Base-by-base conservation (phyloP, 2,329 filamentous ascomycete species). In the Claviceps africana region DNA sequence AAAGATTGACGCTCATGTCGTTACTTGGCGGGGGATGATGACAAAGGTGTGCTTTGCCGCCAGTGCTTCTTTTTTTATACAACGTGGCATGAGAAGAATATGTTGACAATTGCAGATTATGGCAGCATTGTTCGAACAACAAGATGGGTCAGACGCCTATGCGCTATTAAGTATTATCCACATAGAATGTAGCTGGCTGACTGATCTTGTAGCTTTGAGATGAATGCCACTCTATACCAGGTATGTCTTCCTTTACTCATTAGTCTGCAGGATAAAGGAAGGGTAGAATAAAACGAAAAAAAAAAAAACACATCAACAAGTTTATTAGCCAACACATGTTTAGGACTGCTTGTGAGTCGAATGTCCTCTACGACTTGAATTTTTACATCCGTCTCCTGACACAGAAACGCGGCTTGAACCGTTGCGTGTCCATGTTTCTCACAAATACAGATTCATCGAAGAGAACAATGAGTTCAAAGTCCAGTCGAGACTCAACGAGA, bases 1-100 rank as follows among this genome's bases (percentile, higher is more conserved):
- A 61, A 83, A 77, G 62, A 82, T 84, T 33, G 82, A 89, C 55
- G 84, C 85, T 2, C 82, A 95, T 60, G 66, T 97, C 46, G 76
- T 97, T 50, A 97, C 91, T 1, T 98, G 91, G 91, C 77, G 93
- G 61, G 93, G 93, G 39, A 96, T 97, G 88, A 90, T 98, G 84
- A 97, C 93, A 56, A 98, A 96, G 77, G 88, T 90, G 64, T 51
- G 67, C 50, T 22, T 39, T 13, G 30, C 30, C 25, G 8, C 42
- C 19, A 19, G 22, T 19, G 39, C 39, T 9, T n/a, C 19, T 22
- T 11, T 21, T 40, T 40, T 25, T 10, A 6, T 17, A 19, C n/a
- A 25, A n/a, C 8, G 17, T 19, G 22, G 5, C 21, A 13, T 25
- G 46, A 48, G 10, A 47, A 33, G 2, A 10, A 42, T 47, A 10